These are phyloP conservation scores for Casuarina equisetifolia DNA, from an alignment of 306 rosid genomes.

Conservation along the genomic window DNA sequence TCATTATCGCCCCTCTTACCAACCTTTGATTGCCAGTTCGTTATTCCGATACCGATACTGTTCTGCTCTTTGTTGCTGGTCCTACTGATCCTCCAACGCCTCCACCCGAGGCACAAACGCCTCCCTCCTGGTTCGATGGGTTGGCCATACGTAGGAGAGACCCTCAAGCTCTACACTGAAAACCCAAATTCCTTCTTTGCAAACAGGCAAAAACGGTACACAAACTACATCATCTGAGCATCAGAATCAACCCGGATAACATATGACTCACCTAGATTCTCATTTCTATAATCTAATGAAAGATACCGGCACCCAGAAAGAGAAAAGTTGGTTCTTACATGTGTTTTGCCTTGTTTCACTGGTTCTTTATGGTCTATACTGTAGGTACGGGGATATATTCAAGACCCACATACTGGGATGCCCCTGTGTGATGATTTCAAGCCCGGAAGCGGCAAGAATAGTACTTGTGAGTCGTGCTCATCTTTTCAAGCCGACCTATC, in stretches of 20 bases:
- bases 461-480: constrained; percentile 75
- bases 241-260: background rate
- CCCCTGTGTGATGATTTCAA: constrained; percentile 86
- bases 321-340: background rate
- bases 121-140: constrained; percentile 96
- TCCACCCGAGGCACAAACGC: constrained; percentile 33
- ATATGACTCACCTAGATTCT: background rate
- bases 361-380: background rate
- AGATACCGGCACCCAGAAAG: background rate
- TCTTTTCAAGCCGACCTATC: constrained; percentile 81
- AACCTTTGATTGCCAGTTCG: background rate
- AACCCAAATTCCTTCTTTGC: constrained; percentile 84
- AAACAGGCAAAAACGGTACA: constrained; percentile 57
- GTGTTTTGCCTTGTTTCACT: background rate
- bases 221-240: no score
- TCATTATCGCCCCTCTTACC: constrained; percentile 2
- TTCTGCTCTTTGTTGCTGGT: constrained; percentile 33
- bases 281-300: background rate
- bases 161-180: constrained; percentile 67
- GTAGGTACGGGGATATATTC: constrained; percentile 77
- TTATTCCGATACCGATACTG: background rate
- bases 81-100: constrained; percentile 46
- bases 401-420: constrained; percentile 85
- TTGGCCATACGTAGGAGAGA: constrained; percentile 86
- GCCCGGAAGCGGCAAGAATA: constrained; percentile 62